These are phyloP conservation scores for Tolypocladium endophyticum DNA, from an alignment of 2,329 filamentous ascomycete species.

Conservation along the genomic window DNA sequence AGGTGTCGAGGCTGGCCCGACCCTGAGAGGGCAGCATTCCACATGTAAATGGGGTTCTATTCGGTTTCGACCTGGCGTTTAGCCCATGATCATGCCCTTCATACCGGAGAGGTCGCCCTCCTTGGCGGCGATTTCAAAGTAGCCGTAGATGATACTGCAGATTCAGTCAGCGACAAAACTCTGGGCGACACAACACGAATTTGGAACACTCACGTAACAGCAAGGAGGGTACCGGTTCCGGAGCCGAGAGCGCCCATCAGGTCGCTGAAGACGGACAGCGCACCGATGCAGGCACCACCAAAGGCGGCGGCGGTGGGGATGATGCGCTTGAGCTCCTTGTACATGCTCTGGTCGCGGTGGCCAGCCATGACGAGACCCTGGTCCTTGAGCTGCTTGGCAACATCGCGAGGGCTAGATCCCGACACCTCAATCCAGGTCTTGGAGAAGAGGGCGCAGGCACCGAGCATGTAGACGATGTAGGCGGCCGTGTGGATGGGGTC, in stretches of 20 bases:
- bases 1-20: not conserved
- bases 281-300: constrained; percentile 97
- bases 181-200: not conserved
- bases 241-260: constrained; percentile 92
- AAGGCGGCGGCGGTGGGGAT: constrained; percentile 97
- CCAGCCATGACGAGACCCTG: constrained; percentile 99
- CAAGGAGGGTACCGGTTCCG: constrained; percentile 93
- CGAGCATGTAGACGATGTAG: constrained; percentile 96
- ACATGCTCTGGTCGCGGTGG: constrained; percentile 99
- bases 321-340: constrained; percentile 99
- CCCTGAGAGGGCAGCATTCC: not conserved
- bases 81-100: constrained; percentile 65
- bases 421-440: constrained; percentile 99
- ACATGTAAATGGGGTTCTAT: not conserved
- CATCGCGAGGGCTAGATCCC: constrained; percentile 91
- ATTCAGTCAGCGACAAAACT: constrained; percentile 6
- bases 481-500: constrained; percentile 94
- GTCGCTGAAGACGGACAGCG: constrained; percentile 89
- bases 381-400: constrained; percentile 99
- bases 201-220: constrained; percentile 76
- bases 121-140: constrained; percentile 98
- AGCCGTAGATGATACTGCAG: constrained; percentile 92
- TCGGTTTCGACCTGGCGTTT: constrained; percentile 15
- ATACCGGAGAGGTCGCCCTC: constrained; percentile 87
- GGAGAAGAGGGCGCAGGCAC: constrained; percentile 95